phyloP scores from a whole-genome alignment of 169 alveolate species.

The Eimeria necatrix region DNA sequence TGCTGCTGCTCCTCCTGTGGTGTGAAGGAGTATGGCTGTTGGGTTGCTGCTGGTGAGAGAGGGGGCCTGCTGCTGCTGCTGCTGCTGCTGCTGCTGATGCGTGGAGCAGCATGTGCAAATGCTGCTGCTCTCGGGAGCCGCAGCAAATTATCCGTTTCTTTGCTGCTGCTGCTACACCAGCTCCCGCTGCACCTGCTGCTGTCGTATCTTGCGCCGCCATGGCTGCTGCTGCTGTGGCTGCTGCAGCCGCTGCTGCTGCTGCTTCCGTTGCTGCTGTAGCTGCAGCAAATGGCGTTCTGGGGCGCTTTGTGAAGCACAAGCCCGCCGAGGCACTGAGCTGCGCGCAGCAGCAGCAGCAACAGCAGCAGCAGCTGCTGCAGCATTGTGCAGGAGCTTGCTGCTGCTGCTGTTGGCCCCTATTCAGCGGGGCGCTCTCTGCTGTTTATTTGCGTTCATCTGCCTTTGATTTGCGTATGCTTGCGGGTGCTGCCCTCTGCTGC shows the following conservation, averaged over 20 bases:
- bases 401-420: too few relatives aligned
- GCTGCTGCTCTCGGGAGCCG: not conserved
- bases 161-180: constrained; percentile 1
- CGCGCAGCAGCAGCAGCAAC: constrained; percentile 45
- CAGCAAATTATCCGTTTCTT: not conserved
- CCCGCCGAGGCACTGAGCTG: not conserved
- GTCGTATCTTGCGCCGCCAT: not conserved
- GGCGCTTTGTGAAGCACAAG: not conserved
- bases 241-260: not conserved
- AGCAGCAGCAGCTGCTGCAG: constrained; percentile 18
- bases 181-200: not conserved
- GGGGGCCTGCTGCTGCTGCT: constrained; percentile 12
- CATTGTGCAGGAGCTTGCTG: too few relatives aligned
- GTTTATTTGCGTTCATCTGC: not conserved
- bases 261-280: not conserved
- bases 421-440: not conserved
- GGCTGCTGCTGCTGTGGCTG: constrained; percentile 7
- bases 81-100: constrained; percentile 29
- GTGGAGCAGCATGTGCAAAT: not conserved
- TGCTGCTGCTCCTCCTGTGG: not conserved
- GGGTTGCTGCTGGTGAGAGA: not conserved
- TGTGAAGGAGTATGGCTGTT: not conserved
- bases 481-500: not conserved
- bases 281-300: not conserved
- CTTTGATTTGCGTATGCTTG: not conserved